Evolutionary conservation across 768 basidiomycete genomes (phyloP).

Genomic region (Termitomyces heimii): DNA sequence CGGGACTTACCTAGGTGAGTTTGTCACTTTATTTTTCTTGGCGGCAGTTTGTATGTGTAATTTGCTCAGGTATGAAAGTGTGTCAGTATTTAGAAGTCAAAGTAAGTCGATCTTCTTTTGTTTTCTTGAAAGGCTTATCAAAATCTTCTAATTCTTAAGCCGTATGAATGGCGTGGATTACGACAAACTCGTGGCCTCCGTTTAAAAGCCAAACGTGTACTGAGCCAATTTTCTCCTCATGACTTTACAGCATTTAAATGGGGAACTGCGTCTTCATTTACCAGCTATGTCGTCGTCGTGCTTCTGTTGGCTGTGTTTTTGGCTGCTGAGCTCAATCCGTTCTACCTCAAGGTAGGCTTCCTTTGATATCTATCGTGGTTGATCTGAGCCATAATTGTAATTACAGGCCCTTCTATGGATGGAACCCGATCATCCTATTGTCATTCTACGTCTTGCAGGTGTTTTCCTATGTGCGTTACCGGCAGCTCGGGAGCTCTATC

Average conservation of each 20-base stretch:
- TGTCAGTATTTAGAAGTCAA: slow-evolving; percentile 88
- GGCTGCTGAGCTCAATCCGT: slow-evolving; percentile 81
- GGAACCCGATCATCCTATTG: slow-evolving; percentile 85
- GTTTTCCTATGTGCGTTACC: slow-evolving; percentile 86
- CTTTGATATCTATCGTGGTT: slow-evolving; percentile 1
- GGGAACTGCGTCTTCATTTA: slow-evolving; percentile 72
- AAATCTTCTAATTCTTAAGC: slow-evolving; percentile 34
- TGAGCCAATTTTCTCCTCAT: slow-evolving; percentile 82
- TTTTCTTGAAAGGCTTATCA: background rate
- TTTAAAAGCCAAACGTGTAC: slow-evolving; percentile 71
- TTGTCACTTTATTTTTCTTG: background rate
- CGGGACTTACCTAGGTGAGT: slow-evolving; percentile 73
- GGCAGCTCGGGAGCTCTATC: slow-evolving; percentile 77
- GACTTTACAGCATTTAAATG: slow-evolving; percentile 88
- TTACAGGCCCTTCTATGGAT: slow-evolving; percentile 68
- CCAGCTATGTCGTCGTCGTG: slow-evolving; percentile 72
- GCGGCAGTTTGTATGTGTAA: slow-evolving; percentile 7
- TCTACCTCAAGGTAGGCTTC: slow-evolving; percentile 73
- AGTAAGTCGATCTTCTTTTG: slow-evolving; percentile 32
- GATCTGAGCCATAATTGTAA: background rate
- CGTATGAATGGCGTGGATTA: slow-evolving; percentile 82
- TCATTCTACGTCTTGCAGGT: slow-evolving; percentile 65
- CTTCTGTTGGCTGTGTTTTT: slow-evolving; percentile 72
- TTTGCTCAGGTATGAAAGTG: slow-evolving; percentile 75
- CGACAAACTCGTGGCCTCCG: slow-evolving; percentile 72